Base-by-base conservation (phyloP, 345 rosid genomes). In the Salix dunnii region DNA sequence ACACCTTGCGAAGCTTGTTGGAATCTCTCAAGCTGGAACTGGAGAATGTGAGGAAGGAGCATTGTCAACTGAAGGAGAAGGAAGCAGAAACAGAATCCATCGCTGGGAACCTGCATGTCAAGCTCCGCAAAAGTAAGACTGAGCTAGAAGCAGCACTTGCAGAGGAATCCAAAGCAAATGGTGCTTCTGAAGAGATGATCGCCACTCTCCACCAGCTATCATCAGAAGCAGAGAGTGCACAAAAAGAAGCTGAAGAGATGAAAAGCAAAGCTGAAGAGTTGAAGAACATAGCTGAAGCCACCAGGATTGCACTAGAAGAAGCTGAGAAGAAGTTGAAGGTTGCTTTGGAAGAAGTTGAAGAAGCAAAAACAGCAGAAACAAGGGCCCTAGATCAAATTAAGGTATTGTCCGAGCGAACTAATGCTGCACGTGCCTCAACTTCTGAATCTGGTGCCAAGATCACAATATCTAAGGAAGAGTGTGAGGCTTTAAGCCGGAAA, bases 271-370 rank as follows among this genome's bases (percentile, higher is more conserved):
- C 97, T 17, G 86, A 83, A 84, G 90, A 82, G 84, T 83, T 90
- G 83, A 91, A 72, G 82, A 81, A 79, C 70, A 96, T 91, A 86
- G 91, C 91, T 21, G 93, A 90, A 86, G 81, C 82, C 25, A 84
- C 90, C 17, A 87, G 86, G 76, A 75, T 82, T 30, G 85, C 85
- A 0, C 89, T 90, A 38, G 92, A 90, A 77, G 98, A 91, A 77
- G 89, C 91, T 68, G 96, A 93, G 80, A 85, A 88, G 68, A 86
- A 83, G 74, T 85, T 95, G 83, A 87, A 76, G 78, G 83, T 86
- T 60, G 98, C 94, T 76, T 38, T 93, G 36, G 97, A 91, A 81
- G 98, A 95, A 86, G 97, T 86, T 1, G 97, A 95, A 81, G 97
- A 87, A 83, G 97, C 97, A 14, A 90, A 93, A 84, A 81, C 73